Evolutionary conservation across 2,329 filamentous ascomycete species (phyloP), one percentile per base, ranked within the genome.

Genomic region (Hymenotorrendiella dingleyae): DNA sequence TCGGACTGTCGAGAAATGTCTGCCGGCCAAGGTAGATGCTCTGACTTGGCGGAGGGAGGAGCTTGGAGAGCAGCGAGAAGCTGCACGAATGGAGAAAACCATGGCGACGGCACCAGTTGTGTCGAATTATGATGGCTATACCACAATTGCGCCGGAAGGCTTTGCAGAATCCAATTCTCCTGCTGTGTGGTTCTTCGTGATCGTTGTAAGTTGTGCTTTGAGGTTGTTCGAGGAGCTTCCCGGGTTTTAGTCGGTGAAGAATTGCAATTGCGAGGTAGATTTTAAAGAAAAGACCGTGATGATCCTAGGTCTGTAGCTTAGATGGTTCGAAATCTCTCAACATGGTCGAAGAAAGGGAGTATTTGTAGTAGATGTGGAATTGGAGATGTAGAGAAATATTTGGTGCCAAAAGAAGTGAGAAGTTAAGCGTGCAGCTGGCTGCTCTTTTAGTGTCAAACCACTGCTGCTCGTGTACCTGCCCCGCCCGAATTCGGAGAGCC

Each of bases 61-160:
- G 47, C 51, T 54, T 38, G 59, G 48, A n/a, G n/a, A n/a, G n/a
- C n/a, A n/a, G 32, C 61, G 52, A 43, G 50, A 52, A 45, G 57
- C 56, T 28, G 61, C 42, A 14, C 59, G 59, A 42, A 43, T 53
- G 30, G 55, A 56, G 42, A 61, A 52, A 52, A 59, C 59, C 61
- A 63, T 63, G 55, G 52, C 48, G 47, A 33, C n/a, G n/a, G n/a
- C n/a, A n/a, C n/a, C n/a, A n/a, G n/a, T n/a, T n/a, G n/a, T n/a
- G n/a, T n/a, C n/a, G n/a, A n/a, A n/a, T n/a, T n/a, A n/a, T n/a
- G n/a, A n/a, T n/a, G n/a, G n/a, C n/a, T n/a, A n/a, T n/a, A n/a
- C n/a, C n/a, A n/a, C n/a, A n/a, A n/a, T n/a, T n/a, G n/a, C n/a
- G n/a, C n/a, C n/a, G n/a, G n/a, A n/a, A n/a, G n/a, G n/a, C n/a